phyloP scores from a whole-genome alignment of 2,329 filamentous ascomycete species.

The Aspergillus sp. region DNA sequence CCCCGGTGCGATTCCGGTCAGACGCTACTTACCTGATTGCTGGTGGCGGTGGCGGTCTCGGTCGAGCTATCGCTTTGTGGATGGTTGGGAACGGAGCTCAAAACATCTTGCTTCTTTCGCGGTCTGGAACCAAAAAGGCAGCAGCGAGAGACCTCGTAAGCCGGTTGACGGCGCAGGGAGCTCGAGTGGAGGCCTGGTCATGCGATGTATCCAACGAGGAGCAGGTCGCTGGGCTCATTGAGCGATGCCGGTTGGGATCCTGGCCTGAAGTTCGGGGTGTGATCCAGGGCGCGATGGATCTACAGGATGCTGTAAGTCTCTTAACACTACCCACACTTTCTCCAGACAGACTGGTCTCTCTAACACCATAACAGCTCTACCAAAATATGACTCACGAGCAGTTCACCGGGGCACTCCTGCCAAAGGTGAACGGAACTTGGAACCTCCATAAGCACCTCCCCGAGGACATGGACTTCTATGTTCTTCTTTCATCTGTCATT shows the following conservation, averaged over 20 bases:
- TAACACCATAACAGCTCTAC: constrained; percentile 15
- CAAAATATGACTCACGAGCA: constrained; percentile 36
- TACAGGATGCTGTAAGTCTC: constrained; percentile 5
- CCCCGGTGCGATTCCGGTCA: no score
- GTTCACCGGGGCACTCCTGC: constrained; percentile 29
- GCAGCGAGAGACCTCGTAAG: constrained; percentile 10
- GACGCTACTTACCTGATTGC: constrained; percentile 21
- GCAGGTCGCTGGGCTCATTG: constrained; percentile 5
- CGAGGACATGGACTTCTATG: constrained; percentile 36
- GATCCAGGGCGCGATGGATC: constrained; percentile 25
- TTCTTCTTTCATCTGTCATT: constrained; percentile 37
- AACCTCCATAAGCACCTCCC: constrained; percentile 28
- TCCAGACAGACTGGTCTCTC: neutral
- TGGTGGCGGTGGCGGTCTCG: constrained; percentile 26
- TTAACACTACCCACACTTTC: neutral
- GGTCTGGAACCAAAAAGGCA: neutral
- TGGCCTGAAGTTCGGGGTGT: constrained; percentile 23
- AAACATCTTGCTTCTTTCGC: constrained; percentile 21
- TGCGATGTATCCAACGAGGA: constrained; percentile 21
- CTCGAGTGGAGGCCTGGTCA: constrained; percentile 9
- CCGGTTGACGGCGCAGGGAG: constrained; percentile 10
- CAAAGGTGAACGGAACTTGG: constrained; percentile 36
- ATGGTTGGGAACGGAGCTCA: constrained; percentile 25
- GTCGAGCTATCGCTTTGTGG: constrained; percentile 20
- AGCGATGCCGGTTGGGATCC: constrained; percentile 5